These are phyloP conservation scores for Parmelia sp. DNA, from an alignment of 495 filamentous ascomycete species.

Conservation along the genomic window DNA sequence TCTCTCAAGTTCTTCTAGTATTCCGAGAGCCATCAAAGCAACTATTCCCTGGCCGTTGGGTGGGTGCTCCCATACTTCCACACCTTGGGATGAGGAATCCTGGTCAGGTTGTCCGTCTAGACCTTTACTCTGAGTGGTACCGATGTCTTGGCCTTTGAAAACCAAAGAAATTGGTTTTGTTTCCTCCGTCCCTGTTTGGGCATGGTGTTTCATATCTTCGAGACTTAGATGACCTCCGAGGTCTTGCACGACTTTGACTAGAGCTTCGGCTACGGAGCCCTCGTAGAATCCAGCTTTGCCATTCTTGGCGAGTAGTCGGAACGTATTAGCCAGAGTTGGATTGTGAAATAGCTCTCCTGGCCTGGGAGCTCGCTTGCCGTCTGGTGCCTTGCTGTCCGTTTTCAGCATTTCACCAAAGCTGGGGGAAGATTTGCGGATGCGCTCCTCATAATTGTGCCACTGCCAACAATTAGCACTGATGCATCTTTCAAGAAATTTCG, in stretches of 20 bases:
- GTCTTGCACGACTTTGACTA: slow-evolving; percentile 69
- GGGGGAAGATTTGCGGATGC: slow-evolving; percentile 65
- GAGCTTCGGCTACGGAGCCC: slow-evolving; percentile 68
- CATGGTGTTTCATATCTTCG: slow-evolving; percentile 72
- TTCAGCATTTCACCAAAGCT: slow-evolving; percentile 84
- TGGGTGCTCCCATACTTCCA: slow-evolving; percentile 92
- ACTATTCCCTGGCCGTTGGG: slow-evolving; percentile 98
- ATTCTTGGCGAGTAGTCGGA: slow-evolving; percentile 68
- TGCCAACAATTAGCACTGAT: slow-evolving; percentile 31
- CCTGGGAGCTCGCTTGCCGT: slow-evolving; percentile 62
- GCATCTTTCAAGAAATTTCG: not conserved
- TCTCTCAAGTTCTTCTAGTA: slow-evolving; percentile 78
- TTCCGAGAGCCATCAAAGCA: slow-evolving; percentile 87
- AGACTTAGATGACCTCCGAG: slow-evolving; percentile 73
- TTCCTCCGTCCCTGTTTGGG: slow-evolving; percentile 66
- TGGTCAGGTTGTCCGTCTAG: slow-evolving; percentile 39
- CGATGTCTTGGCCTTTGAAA: slow-evolving; percentile 64
- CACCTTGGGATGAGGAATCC: slow-evolving; percentile 44
- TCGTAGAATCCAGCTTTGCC: slow-evolving; percentile 90
- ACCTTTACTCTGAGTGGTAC: slow-evolving; percentile 34
- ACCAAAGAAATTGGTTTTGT: slow-evolving; percentile 74
- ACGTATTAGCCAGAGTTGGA: slow-evolving; percentile 71
- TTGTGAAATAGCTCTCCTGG: slow-evolving; percentile 90
- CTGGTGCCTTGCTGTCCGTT: slow-evolving; percentile 53
- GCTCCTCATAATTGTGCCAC: slow-evolving; percentile 60